phyloP scores from a whole-genome alignment of 1,284 basidiomycete genomes.

The Cutaneotrichosporon sp. region DNA sequence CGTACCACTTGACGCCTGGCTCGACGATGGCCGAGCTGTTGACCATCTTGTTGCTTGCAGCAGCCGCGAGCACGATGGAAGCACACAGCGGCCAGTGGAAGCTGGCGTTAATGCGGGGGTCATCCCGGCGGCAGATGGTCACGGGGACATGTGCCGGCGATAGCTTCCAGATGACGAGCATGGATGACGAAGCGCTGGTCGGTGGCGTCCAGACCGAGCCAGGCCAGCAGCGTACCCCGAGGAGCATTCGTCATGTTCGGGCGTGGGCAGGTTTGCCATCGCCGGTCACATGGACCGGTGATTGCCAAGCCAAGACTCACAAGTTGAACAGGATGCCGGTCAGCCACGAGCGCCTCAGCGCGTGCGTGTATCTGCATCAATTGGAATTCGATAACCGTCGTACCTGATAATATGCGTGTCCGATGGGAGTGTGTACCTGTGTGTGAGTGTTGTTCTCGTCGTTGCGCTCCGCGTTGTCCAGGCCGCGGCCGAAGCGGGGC shows the following conservation, averaged over 20 bases:
- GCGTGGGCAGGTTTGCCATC: background rate
- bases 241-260: no score
- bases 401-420: constrained; percentile 31
- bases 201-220: no score
- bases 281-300: background rate
- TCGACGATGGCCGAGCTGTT: background rate
- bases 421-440: constrained; percentile 31
- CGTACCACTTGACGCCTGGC: constrained; percentile 7
- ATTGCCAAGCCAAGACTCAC: constrained; percentile 24
- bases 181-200: no score
- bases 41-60: constrained; percentile 44
- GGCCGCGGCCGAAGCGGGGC: no score
- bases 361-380: constrained; percentile 47
- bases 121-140: background rate
- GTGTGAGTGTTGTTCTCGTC: constrained; percentile 4
- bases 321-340: constrained; percentile 48
- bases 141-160: background rate
- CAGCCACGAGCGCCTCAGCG: constrained; percentile 52
- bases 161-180: background rate
- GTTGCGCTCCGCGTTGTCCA: background rate
- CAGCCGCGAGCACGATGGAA: constrained; percentile 49
- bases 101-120: constrained; percentile 18
- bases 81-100: constrained; percentile 54
- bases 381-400: background rate
- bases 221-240: no score